Evolutionary conservation across 1,139 yeast genomes (phyloP).

Genomic region (Wickerhamomyces sp.): DNA sequence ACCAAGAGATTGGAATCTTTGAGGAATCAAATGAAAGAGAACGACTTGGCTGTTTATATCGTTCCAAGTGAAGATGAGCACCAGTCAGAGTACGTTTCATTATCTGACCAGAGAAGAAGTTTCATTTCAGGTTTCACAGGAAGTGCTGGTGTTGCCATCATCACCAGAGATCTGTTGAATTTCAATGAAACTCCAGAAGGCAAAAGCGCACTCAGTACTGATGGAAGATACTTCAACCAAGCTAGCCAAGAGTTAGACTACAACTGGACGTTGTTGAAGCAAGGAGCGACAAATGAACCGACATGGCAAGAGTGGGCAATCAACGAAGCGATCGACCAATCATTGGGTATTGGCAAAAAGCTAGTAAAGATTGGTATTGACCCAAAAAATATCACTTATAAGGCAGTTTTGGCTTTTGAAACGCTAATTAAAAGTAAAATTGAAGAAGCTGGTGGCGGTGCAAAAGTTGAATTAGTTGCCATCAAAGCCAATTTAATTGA

Average conservation of each 20-base stretch:
- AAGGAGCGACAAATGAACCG: constrained; percentile 68
- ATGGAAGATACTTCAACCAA: constrained; percentile 91
- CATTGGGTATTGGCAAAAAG: constrained; percentile 33
- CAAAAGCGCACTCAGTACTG: constrained; percentile 82
- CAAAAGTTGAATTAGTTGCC: constrained; percentile 57
- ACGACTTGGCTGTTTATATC: constrained; percentile 71
- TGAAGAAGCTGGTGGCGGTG: constrained; percentile 24
- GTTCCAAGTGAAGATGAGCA: constrained; percentile 94
- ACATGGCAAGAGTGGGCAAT: constrained; percentile 90
- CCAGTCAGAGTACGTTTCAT: constrained; percentile 83
- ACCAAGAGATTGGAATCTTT: constrained; percentile 55
- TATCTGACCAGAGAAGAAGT: constrained; percentile 76
- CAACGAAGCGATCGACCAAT: constrained; percentile 54
- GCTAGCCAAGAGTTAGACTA: constrained; percentile 84
- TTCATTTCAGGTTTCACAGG: constrained; percentile 92
- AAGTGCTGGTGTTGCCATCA: constrained; percentile 88
- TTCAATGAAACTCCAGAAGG: constrained; percentile 36
- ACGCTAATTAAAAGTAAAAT: constrained; percentile 28
- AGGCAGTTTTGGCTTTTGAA: constrained; percentile 34
- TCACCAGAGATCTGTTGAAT: constrained; percentile 61
- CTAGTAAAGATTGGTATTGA: constrained; percentile 42
- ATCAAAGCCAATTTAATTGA: constrained; percentile 71
- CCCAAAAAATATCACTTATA: constrained; percentile 64
- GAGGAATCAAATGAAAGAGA: constrained; percentile 59
- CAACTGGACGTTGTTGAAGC: constrained; percentile 83